Base-by-base conservation (phyloP, 1,139 yeast species). In the Saccharomycopsis hybrid region DNA sequence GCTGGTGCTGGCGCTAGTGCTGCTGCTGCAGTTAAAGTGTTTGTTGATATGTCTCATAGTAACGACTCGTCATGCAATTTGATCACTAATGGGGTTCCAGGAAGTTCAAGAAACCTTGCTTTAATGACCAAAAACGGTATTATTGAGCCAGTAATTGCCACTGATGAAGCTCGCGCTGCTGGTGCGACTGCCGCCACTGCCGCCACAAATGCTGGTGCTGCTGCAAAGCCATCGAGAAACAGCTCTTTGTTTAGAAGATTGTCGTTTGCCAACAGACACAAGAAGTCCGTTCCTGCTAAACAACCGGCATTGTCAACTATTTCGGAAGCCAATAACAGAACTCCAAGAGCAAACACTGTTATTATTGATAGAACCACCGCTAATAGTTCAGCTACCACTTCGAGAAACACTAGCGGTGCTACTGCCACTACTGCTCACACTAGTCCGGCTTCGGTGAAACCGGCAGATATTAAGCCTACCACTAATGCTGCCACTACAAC, bases 51-150 rank as follows among this genome's bases (percentile, higher is more conserved):
- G 24, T 36, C 39, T 2, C 18, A 49, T 31, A 38, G 39, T 5
- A 42, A 50, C 35, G 51, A 47, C 9, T 49, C 55, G 3, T 44
- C 47, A 25, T 50, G 41, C 45, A 47, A 52, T 30, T 40, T 52
- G 48, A 45, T 52, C 35, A 52, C 55, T 11, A 52, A 52, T 30
- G 55, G 55, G 1, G 44, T 32, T 25, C 44, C 53, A 9, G 49
- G 47, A 27, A 44, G 49, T 35, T 32, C 41, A 3, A 40, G 50
- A 28, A 50, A 50, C 31, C 25, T 50, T 4, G 40, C 43, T 25
- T 36, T 47, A 7, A 18, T 30, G 27, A n/a, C 45, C 28, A n/a
- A 9, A 11, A 7, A 18, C n/a, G 11, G 25, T 7, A 27, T n/a
- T 31, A 30, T 24, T 36, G 18, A 9, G 9, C 39, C 39, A 5